Percentiles rank a stretch among this genome's conserved stretches.
These are phyloP conservation scores for Globisporangium polare DNA, from an alignment of 352 stramenopile genomes.

Conservation along the genomic window DNA sequence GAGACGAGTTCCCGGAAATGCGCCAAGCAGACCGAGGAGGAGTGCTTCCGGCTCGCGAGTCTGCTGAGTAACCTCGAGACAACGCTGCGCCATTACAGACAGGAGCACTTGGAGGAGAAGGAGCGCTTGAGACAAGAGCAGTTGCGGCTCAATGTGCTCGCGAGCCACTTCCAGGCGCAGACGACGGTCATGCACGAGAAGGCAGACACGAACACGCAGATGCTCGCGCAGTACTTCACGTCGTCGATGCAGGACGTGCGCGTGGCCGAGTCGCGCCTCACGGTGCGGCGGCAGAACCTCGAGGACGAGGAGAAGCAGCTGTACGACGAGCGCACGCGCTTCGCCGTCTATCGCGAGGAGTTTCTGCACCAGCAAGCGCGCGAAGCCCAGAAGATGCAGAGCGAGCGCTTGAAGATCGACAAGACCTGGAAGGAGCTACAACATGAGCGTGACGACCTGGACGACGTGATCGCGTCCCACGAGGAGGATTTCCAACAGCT, in stretches of 20 bases:
- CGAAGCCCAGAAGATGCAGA: constrained; percentile 25
- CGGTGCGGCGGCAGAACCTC: constrained; percentile 29
- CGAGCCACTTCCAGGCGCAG: constrained; percentile 67
- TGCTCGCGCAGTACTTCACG: constrained; percentile 39
- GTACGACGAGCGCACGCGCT: constrained; percentile 43
- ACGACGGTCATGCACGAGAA: constrained; percentile 45
- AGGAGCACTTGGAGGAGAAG: constrained; percentile 69
- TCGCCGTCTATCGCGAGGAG: constrained; percentile 52
- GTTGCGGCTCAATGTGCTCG: constrained; percentile 49
- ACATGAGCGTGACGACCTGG: constrained; percentile 35
- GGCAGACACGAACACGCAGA: constrained; percentile 34
- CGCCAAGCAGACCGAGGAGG: constrained; percentile 52
- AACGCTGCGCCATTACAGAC: constrained; percentile 41
- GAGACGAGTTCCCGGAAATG: constrained; percentile 52
- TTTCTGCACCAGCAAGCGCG: constrained; percentile 30
- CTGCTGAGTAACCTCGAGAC: constrained; percentile 49
- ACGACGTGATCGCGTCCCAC: constrained; percentile 37
- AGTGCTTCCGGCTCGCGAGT: constrained; percentile 49
- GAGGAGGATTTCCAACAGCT: constrained; percentile 44
- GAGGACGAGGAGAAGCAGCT: constrained; percentile 45
- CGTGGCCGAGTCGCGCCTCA: constrained; percentile 36
- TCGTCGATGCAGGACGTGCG: constrained; percentile 42
- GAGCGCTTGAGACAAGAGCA: constrained; percentile 71
- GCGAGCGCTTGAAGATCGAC: constrained; percentile 28
- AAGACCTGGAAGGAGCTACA: constrained; percentile 31